Conservation (phyloP, 768 basidiomycete species). For the Cystobasidium tubakii region DNA sequence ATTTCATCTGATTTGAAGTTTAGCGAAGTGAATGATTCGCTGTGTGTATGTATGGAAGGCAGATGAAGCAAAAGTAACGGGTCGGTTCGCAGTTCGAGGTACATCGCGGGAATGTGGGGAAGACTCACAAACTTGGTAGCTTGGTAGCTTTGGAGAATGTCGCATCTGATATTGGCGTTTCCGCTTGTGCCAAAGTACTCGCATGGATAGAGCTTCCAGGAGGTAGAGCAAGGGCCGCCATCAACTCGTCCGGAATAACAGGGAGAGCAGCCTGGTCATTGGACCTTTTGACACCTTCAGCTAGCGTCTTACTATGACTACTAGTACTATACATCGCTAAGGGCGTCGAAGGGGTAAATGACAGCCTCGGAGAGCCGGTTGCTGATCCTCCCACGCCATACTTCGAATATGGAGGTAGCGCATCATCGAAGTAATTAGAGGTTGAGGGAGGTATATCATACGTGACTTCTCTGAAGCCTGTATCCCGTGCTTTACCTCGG, state of each 20-base stretch:
- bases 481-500: not conserved
- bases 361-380: not conserved
- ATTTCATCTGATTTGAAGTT: too few relatives aligned
- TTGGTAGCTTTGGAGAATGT: not conserved
- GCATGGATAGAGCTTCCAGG: not conserved
- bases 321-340: not conserved
- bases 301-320: not conserved
- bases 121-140: not conserved
- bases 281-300: not conserved
- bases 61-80: too few relatives aligned
- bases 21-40: too few relatives aligned
- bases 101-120: too few relatives aligned
- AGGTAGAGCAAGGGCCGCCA: constrained; percentile 11
- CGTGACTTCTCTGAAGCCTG: not conserved
- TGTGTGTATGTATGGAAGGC: too few relatives aligned
- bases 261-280: not conserved
- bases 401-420: not conserved
- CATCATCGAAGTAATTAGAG: not conserved
- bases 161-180: not conserved
- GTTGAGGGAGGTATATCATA: not conserved
- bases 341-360: not conserved
- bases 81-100: too few relatives aligned
- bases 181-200: not conserved
- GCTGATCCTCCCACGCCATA: not conserved
- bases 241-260: constrained; percentile 26